Evolutionary conservation across 768 basidiomycete species (phyloP), one percentile per base, ranked within the genome.

Genomic region (Leccinum variicolor): DNA sequence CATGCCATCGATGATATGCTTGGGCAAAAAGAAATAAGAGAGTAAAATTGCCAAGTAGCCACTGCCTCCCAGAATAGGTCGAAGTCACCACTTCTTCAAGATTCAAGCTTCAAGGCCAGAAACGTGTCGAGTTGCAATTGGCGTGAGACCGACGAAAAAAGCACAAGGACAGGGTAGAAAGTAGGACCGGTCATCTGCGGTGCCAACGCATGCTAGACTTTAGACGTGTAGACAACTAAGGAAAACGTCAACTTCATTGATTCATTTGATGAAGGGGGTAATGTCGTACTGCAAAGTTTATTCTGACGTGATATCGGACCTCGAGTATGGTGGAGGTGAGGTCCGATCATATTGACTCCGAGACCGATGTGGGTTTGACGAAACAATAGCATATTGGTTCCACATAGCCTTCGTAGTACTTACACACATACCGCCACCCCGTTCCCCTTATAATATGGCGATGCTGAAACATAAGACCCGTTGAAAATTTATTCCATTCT

Each of bases 391-490:
- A 4, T 31, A 31, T 46, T 46, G 6, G 21, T 23, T 21, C 19
- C 5, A 26, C 47, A 50, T 50, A 29, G 29, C 49, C 29, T 31
- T 29, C 47, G 21, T 15, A 19, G 47, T 48, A 48, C 47, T 10
- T 14, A 23, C 46, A 25, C 23, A 4, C 36, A 6, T 52, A 53
- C 52, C n/a, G 11, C 19, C 36, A 17, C 26, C 28, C 51, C 21
- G 46, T 41, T 26, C 33, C 29, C 33, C 47, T 29, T 49, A 49
- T 49, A 29, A 29, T 7, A 29, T 31, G 25, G 29, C 29, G 26
- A 64, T 53, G 50, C 52, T 55, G 62, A 59, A 61, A 67, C 65
- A 59, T 52, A 58, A 46, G 39, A 13, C 11, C 7, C 15, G 11
- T 21, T 52, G 33, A 25, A 34, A 53, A 26, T 13, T 13, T 10